phyloP scores from a whole-genome alignment of 371 early-diverging fungal genomes.

The Mucor piriformis region DNA sequence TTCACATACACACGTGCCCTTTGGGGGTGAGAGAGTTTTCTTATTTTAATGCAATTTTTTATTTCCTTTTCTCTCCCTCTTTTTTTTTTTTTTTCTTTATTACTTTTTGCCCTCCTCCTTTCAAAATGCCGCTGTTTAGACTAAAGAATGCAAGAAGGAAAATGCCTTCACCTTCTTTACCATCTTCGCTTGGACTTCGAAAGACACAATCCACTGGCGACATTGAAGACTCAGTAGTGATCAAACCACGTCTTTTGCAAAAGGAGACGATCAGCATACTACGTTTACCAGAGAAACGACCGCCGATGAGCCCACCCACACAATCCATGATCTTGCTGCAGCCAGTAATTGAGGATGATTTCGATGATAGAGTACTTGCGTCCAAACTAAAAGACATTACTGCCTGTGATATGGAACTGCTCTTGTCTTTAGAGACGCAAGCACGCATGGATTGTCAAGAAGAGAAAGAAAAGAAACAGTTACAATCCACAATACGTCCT shows the following conservation, averaged over 20 bases:
- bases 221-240: conserved; percentile 18
- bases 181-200: conserved; percentile 14
- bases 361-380: conserved; percentile 18
- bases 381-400: conserved; percentile 25
- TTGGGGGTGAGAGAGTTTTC: not conserved
- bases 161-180: conserved; percentile 6
- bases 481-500: conserved; percentile 4
- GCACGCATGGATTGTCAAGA: conserved; percentile 36
- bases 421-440: conserved; percentile 40
- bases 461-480: conserved; percentile 12
- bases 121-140: conserved; percentile 30
- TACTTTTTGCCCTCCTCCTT: conserved; percentile 8
- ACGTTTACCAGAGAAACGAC: not conserved
- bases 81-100: conserved; percentile 9
- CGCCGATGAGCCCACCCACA: not conserved
- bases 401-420: conserved; percentile 34
- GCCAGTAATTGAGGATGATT: conserved; percentile 9
- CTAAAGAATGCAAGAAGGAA: conserved; percentile 23
- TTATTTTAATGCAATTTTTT: conserved; percentile 1
- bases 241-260: not conserved
- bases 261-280: conserved; percentile 8
- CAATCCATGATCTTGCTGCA: not conserved
- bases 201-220: conserved; percentile 30
- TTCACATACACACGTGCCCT: too few relatives aligned
- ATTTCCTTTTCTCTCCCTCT: conserved; percentile 13